phyloP scores from a whole-genome alignment of 208 protist species.

The Tritrichomonas musculus region DNA sequence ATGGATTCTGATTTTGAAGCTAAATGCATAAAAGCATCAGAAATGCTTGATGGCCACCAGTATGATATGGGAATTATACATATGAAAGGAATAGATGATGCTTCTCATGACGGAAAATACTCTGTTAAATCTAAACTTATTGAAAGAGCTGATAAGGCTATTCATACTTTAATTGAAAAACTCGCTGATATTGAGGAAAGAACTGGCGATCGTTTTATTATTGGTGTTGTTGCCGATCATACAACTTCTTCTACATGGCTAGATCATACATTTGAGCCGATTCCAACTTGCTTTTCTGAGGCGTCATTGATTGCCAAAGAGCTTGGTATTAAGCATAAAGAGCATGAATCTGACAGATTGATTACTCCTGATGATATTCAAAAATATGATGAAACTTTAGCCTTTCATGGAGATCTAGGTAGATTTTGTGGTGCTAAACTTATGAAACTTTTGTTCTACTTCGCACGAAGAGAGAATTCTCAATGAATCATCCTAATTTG shows the following conservation, averaged over 20 bases:
- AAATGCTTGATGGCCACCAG: neutral
- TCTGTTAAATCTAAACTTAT: neutral
- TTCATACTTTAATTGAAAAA: neutral
- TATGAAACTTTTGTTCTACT: neutral
- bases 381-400: neutral
- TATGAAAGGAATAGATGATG: constrained; percentile 29
- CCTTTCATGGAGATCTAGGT: neutral
- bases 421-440: constrained; percentile 3
- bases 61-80: constrained; percentile 33
- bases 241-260: neutral
- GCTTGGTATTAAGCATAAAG: neutral
- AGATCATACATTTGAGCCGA: constrained; percentile 18
- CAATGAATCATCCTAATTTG: no score
- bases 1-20: neutral
- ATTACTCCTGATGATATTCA: neutral
- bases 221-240: constrained; percentile 20
- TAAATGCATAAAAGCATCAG: neutral
- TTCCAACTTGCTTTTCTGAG: constrained; percentile 11
- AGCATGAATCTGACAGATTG: neutral
- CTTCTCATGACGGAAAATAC: neutral
- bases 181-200: neutral
- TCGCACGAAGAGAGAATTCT: neutral
- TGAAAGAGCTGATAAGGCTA: constrained; percentile 27
- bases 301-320: neutral
- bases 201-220: neutral